Conservation (phyloP, 768 basidiomycete species). For the Naganishia antarctica region DNA sequence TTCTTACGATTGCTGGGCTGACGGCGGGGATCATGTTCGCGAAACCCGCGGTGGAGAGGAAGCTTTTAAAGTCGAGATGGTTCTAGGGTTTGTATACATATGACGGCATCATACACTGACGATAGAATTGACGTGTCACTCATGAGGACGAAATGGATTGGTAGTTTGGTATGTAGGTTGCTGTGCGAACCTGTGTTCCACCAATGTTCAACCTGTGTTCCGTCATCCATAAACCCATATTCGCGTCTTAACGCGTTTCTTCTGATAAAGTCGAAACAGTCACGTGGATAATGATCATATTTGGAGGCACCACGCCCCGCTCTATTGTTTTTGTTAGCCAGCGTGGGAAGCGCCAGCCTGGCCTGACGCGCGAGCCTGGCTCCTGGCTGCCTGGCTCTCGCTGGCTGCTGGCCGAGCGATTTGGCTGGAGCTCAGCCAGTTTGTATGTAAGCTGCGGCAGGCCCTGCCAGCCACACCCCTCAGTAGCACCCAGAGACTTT, state of each 20-base stretch:
- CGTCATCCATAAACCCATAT: too few relatives aligned
- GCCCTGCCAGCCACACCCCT: background rate
- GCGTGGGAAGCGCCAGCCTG: background rate
- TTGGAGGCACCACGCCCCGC: too few relatives aligned
- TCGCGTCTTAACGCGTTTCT: too few relatives aligned
- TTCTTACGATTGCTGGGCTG: slow-evolving; percentile 71
- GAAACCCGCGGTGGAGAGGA: slow-evolving; percentile 66
- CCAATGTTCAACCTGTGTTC: too few relatives aligned
- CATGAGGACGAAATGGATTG: too few relatives aligned
- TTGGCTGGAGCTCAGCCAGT: background rate
- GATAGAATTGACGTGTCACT: too few relatives aligned
- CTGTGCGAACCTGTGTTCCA: too few relatives aligned
- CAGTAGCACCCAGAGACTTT: background rate
- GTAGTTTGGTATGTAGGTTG: too few relatives aligned
- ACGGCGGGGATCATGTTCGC: slow-evolving; percentile 70
- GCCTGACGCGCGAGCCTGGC: background rate
- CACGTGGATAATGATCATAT: too few relatives aligned
- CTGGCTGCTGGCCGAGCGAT: background rate
- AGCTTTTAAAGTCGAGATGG: slow-evolving; percentile 43
- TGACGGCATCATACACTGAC: too few relatives aligned
- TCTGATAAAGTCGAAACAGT: background rate
- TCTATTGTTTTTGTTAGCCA: background rate
- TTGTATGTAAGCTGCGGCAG: slow-evolving; percentile 4
- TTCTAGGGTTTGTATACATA: too few relatives aligned
- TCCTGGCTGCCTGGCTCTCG: background rate